A percentile compares a stretch with the other conserved stretches of the same genome.
Conservation (phyloP, 495 filamentous ascomycete genomes). For the Trichoderma erinaceum region DNA sequence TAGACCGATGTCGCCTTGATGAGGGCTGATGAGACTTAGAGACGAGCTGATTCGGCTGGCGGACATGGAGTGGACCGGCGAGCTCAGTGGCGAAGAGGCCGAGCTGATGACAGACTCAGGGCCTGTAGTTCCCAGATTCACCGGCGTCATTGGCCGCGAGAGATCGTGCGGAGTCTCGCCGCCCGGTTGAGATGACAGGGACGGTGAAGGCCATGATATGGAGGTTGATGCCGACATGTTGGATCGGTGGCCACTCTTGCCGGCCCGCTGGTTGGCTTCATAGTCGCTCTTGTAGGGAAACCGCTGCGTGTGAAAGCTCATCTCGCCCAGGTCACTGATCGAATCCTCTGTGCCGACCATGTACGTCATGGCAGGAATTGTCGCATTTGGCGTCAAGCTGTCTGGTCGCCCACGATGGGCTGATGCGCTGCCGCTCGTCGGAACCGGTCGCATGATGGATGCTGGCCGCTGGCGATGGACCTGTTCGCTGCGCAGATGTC, state of each 20-base stretch:
- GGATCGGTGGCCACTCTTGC: not conserved
- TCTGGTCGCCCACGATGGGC: slow-evolving; percentile 7
- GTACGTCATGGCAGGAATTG: slow-evolving; percentile 7
- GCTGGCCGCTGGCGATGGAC: not conserved
- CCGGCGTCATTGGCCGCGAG: slow-evolving; percentile 52
- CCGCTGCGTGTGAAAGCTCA: not conserved
- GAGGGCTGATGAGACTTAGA: slow-evolving; percentile 20
- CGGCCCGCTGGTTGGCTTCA: not conserved
- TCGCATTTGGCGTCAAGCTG: slow-evolving; percentile 9
- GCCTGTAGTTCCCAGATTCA: slow-evolving; percentile 43
- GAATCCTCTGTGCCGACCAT: not conserved
- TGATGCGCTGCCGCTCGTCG: not conserved
- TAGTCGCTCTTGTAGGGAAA: slow-evolving; percentile 4
- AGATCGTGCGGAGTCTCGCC: slow-evolving; percentile 18
- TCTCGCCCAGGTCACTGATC: not conserved
- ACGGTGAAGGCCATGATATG: slow-evolving; percentile 10
- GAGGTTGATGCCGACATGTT: not conserved
- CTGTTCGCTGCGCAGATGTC: not conserved
- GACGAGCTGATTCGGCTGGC: slow-evolving; percentile 9
- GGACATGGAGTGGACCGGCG: slow-evolving; percentile 27
- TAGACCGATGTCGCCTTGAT: slow-evolving; percentile 31
- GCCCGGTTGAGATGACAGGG: not conserved
- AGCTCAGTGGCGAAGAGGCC: slow-evolving; percentile 51
- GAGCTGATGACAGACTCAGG: slow-evolving; percentile 42
- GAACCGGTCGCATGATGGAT: slow-evolving; percentile 4